These are phyloP conservation scores for Macadamia tetraphylla DNA, from an alignment of 164 flowering plant genomes.

Conservation along the genomic window DNA sequence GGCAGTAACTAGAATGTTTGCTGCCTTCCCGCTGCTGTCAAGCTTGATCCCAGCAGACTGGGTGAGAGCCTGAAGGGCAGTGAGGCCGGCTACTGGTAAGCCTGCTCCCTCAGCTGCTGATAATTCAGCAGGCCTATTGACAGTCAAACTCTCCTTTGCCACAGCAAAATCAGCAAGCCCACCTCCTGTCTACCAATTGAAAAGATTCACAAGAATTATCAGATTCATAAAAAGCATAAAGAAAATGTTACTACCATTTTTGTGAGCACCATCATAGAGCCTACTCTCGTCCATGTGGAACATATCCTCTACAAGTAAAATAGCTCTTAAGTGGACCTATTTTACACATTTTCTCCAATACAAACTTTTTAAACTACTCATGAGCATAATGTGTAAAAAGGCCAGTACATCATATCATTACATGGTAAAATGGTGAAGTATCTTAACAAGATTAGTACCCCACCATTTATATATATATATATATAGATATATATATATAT, in stretches of 20 bases:
- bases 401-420: too few species aligned
- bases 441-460: too few species aligned
- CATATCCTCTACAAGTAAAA: too few species aligned
- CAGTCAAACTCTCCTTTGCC: not conserved
- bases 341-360: too few species aligned
- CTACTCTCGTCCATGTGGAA: not conserved
- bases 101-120: slow-evolving; percentile 10
- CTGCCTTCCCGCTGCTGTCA: not conserved
- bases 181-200: slow-evolving; percentile 7
- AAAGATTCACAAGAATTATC: not conserved
- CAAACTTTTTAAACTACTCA: too few species aligned
- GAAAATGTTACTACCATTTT: not conserved
- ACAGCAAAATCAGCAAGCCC: slow-evolving; percentile 13
- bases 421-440: too few species aligned
- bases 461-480: too few species aligned
- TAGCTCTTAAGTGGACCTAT: too few species aligned
- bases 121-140: not conserved
- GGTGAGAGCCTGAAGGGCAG: not conserved
- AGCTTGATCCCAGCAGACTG: slow-evolving; percentile 7
- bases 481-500: not conserved
- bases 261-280: not conserved
- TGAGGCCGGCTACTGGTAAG: slow-evolving; percentile 1
- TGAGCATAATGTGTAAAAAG: too few species aligned
- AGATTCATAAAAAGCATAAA: too few species aligned
- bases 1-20: slow-evolving; percentile 4